Evolutionary conservation across 106 monocot species (phyloP).

Genomic region (Platanthera zijinensis): DNA sequence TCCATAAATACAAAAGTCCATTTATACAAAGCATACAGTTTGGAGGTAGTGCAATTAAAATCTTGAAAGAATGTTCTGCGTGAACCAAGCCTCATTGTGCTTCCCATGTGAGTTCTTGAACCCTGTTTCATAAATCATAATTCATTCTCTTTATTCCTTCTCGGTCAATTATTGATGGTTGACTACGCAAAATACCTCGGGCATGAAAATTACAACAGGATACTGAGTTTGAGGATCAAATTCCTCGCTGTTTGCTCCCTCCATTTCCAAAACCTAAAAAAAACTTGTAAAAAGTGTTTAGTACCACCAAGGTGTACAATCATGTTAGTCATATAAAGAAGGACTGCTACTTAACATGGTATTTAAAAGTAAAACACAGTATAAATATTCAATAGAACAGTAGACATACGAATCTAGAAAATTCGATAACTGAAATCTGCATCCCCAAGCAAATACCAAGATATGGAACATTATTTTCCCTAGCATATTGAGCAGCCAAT

Average conservation of each 20-base stretch:
- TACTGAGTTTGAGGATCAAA: slow-evolving; percentile 49
- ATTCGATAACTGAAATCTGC: slow-evolving; percentile 86
- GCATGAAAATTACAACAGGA: slow-evolving; percentile 72
- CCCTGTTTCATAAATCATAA: slow-evolving; percentile 26
- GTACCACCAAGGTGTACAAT: background rate
- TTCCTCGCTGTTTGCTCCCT: slow-evolving; percentile 77
- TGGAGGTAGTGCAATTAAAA: slow-evolving; percentile 54
- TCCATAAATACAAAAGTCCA: background rate
- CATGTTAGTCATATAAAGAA: background rate
- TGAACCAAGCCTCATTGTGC: slow-evolving; percentile 68
- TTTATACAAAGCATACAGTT: slow-evolving; percentile 32
- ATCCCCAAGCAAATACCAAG: slow-evolving; percentile 67
- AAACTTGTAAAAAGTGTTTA: background rate
- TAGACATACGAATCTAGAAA: slow-evolving; percentile 50
- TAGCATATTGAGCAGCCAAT: slow-evolving; percentile 73
- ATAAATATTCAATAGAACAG: background rate
- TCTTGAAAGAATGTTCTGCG: slow-evolving; percentile 51
- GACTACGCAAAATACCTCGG: slow-evolving; percentile 41
- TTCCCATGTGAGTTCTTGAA: slow-evolving; percentile 81
- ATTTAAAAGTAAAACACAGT: background rate
- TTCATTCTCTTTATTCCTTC: background rate
- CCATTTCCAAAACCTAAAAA: slow-evolving; percentile 44
- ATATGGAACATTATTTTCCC: slow-evolving; percentile 74
- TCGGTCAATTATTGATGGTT: background rate
- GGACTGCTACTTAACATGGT: background rate